Base-by-base conservation (phyloP, 257 asterid species). In the Datura wrightii region DNA sequence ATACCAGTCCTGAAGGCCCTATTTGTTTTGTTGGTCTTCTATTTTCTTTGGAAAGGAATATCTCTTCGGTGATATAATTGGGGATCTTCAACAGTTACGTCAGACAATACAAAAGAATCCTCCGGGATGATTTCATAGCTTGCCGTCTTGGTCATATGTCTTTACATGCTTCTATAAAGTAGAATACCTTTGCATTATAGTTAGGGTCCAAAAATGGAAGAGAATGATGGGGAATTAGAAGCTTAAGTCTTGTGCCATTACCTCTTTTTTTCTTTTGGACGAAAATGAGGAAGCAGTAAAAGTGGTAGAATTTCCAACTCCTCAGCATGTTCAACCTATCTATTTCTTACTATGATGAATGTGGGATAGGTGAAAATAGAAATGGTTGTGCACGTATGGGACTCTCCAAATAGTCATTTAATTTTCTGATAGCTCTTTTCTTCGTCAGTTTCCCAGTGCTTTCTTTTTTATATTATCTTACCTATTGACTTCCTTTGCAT, bases 401-500 rank as follows among this genome's bases (percentile, higher is more conserved):
- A 42, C 55, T 71, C 53, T 70, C 9, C 79, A 44, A 31, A 52
- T 52, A 8, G 8, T 78, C 48, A 15, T 78, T 78, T 52, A 78
- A 50, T 8, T 78, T 24, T 36, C 48, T 19, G 44, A 15, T 76
- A 15, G 82, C 50, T 78, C 63, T 76, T 76, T 34, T 50, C 82
- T 52, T 78, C 62, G 14, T 8, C 82, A 31, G 46, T 52, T 34
- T 78, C 15, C 14, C 11, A 15, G 82, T 78, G 82, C 34, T 14
- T 78, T 78, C 18, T 31, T 78, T 36, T 13, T 31, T 50, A 14
- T 44, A 78, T 78, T 5, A 36, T 78, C 34, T 78, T 78, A 52
- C 48, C 85, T 67, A 55, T 41, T 8, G 37, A 67, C 67, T 66
- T 50, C 80, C 39, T 80, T 53, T 85, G 39, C 31, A 54, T 63